Base-by-base conservation (phyloP, 495 filamentous ascomycete species). In the Cryomyces antarcticus region DNA sequence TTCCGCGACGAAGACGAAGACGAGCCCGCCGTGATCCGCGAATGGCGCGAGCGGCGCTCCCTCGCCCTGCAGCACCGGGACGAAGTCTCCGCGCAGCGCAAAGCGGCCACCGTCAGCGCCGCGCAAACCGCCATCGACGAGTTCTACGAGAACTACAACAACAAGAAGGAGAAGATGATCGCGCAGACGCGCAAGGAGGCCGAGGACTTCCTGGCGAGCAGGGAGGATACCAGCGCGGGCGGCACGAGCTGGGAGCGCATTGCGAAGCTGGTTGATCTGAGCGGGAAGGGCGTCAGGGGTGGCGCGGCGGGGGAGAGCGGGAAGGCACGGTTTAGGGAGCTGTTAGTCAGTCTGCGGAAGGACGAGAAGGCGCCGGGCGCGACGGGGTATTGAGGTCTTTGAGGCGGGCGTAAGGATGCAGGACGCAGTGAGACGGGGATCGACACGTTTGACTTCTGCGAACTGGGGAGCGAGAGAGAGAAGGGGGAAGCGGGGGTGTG, bases 131-230 rank as follows among this genome's bases (percentile, higher is more conserved):
- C 85, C 57, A 87, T 96, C 45, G 89, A 99, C 53, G 92, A 94
- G 53, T 99, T 99, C 68, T 99, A 99, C 66, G 85, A 94, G 58
- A 93, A 93, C 58, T 99, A 99, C 71, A 93, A 93, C 65, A 77
- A 78, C 56, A 93, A 94, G 66, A 82, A 86, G 53, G 89, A 96
- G 52, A 96, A 96, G 70, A 69, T 62, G 44, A 75, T 93, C 48
- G 70, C 77, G 35, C 80, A 87, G 65, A 85, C 92, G 30, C 70
- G 78, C 47, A 71, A 77, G 51, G 92, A 96, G 50, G 89, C 87
- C n/a, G 87, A 96, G 57, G 77, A 95, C 49, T 96, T 95, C 63
- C 64, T 95, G 29, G 76, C 73, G 40, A 82, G 63, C 54, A 73
- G 88, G 37, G 86, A 99, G 54, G 83, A 96, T 57, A 96, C 86